Evolutionary conservation across 2,329 filamentous ascomycete species (phyloP).

Genomic region (Aspergillus floridensis): DNA sequence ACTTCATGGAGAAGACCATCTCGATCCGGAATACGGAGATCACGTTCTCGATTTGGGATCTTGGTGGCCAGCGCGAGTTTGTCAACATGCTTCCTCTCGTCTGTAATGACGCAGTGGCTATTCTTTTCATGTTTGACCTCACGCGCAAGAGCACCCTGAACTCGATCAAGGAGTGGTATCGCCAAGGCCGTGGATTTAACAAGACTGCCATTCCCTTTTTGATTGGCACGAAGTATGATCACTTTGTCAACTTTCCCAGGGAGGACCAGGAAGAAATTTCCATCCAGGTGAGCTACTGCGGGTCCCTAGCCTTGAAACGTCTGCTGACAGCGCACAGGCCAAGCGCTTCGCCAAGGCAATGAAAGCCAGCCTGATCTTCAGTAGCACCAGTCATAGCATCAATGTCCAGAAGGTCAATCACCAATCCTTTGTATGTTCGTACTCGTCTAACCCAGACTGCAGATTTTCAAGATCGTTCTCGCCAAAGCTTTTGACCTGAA

Average conservation of each 20-base stretch:
- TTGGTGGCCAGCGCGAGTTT: conserved; percentile 96
- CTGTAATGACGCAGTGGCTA: conserved; percentile 97
- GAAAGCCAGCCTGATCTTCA: conserved; percentile 96
- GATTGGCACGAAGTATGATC: conserved; percentile 97
- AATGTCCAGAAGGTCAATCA: conserved; percentile 90
- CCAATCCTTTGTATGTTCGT: background rate
- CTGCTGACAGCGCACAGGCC: conserved; percentile 56
- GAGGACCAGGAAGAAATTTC: conserved; percentile 99
- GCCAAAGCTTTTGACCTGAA: conserved; percentile 98
- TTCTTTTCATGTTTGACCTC: conserved; percentile 99
- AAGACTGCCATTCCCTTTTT: conserved; percentile 99
- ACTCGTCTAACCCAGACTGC: conserved; percentile 26
- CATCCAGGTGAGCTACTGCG: conserved; percentile 65
- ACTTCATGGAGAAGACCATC: conserved; percentile 99
- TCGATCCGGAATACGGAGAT: conserved; percentile 99
- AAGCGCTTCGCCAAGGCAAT: conserved; percentile 96
- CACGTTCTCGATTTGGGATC: conserved; percentile 98
- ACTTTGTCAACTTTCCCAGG: conserved; percentile 96
- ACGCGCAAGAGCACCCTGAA: conserved; percentile 98
- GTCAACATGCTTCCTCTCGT: conserved; percentile 99
- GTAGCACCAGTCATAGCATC: conserved; percentile 98
- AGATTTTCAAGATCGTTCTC: conserved; percentile 99
- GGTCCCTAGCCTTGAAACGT: background rate
- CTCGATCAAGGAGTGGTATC: conserved; percentile 99
- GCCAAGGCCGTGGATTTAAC: conserved; percentile 96